Evolutionary conservation across 306 rosid genomes (phyloP).

Genomic region (Fagus crenata): DNA sequence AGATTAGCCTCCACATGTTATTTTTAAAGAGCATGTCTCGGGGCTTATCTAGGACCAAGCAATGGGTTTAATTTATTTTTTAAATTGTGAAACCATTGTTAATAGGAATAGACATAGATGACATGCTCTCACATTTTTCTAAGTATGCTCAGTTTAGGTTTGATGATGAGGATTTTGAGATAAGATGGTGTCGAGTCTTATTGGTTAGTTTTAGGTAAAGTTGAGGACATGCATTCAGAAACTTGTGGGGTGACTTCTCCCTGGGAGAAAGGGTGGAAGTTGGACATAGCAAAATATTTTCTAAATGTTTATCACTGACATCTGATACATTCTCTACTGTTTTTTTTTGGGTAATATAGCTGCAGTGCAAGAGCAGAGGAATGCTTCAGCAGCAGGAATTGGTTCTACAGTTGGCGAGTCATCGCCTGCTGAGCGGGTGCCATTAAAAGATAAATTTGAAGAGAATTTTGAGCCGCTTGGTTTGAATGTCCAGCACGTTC

Average conservation of each 20-base stretch:
- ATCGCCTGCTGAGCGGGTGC: conserved; percentile 53
- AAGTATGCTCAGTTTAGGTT: neutral
- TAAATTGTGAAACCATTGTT: neutral
- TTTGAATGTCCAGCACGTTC: conserved; percentile 51
- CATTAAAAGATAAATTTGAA: conserved; percentile 52
- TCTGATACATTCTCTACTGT: conserved; percentile 1
- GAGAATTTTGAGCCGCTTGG: conserved; percentile 55
- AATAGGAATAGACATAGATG: neutral
- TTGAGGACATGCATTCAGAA: neutral
- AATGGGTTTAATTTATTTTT: neutral
- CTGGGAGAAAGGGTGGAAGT: neutral
- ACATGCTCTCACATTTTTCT: neutral
- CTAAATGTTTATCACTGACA: conserved; percentile 21
- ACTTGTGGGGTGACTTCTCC: neutral
- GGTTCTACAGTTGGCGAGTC: conserved; percentile 89
- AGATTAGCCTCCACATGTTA: neutral
- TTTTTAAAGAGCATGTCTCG: neutral
- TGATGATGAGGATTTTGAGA: neutral
- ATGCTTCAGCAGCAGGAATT: conserved; percentile 58
- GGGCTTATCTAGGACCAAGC: neutral
- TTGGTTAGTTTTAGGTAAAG: neutral
- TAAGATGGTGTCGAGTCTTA: neutral
- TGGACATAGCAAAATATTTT: neutral
- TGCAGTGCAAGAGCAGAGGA: conserved; percentile 57
- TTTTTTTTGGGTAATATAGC: conserved; percentile 46